These are phyloP conservation scores for Mrakia gelida DNA, from an alignment of 768 basidiomycete species.

Conservation along the genomic window DNA sequence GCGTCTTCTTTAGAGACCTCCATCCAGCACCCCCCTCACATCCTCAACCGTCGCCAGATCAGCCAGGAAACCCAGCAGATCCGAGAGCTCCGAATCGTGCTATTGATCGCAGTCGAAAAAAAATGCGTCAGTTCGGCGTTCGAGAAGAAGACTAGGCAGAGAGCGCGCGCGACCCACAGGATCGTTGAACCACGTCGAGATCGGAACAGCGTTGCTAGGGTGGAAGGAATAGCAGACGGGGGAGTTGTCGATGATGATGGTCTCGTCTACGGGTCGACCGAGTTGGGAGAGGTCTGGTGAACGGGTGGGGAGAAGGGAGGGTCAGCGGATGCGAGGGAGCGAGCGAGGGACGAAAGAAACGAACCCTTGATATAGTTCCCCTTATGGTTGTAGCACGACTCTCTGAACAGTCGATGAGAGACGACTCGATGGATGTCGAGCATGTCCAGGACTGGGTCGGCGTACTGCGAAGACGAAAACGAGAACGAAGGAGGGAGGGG, in stretches of 20 bases:
- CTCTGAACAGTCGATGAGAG: constrained; percentile 87
- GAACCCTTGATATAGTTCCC: constrained; percentile 97
- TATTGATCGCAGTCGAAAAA: background rate
- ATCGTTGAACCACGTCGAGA: constrained; percentile 99
- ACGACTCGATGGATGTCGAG: constrained; percentile 90
- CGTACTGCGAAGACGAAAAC: constrained; percentile 62
- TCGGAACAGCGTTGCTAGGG: constrained; percentile 96
- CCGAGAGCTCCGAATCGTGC: constrained; percentile 94
- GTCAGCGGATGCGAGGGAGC: background rate
- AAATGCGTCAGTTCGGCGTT: too few species aligned
- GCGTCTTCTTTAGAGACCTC: constrained; percentile 41
- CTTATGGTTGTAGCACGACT: constrained; percentile 98
- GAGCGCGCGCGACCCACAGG: constrained; percentile 53
- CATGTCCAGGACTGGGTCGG: constrained; percentile 96
- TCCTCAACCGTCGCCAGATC: constrained; percentile 82
- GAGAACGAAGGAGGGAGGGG: background rate
- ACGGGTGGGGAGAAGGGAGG: background rate
- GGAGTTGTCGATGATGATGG: constrained; percentile 97
- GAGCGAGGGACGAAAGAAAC: constrained; percentile 30
- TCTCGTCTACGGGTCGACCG: constrained; percentile 86
- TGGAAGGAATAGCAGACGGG: constrained; percentile 99
- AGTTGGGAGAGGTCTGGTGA: constrained; percentile 85
- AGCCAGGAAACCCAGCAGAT: constrained; percentile 87
- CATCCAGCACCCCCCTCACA: constrained; percentile 85
- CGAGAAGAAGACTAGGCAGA: too few species aligned